phyloP scores from a whole-genome alignment of 352 stramenopile species.

The Globisporangium nodosum region DNA sequence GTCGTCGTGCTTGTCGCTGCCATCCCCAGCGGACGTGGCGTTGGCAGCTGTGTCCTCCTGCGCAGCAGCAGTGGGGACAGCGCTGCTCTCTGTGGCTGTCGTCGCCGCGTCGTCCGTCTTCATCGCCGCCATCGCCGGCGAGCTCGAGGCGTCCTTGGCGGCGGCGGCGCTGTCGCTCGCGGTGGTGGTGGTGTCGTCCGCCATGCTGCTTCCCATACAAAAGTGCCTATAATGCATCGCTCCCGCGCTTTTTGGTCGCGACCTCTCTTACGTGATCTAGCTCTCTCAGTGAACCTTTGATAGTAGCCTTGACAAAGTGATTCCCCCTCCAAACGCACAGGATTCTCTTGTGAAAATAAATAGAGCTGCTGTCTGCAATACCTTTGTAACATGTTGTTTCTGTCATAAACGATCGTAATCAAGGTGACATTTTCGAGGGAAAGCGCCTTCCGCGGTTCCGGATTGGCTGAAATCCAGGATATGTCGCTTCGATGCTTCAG shows the following conservation, averaged over 20 bases:
- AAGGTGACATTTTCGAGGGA: too few species aligned
- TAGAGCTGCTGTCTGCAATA: neutral
- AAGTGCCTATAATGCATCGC: neutral
- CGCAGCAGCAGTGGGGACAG: neutral
- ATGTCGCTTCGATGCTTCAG: too few species aligned
- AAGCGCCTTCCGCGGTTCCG: too few species aligned
- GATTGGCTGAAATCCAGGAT: too few species aligned
- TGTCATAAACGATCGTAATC: too few species aligned
- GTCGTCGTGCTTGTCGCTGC: neutral
- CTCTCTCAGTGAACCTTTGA: neutral
- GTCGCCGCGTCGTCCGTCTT: too few species aligned
- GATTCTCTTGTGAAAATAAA: neutral
- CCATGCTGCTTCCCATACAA: slow-evolving; percentile 7
- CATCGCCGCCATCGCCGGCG: neutral
- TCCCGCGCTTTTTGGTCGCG: slow-evolving; percentile 1
- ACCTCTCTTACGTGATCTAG: neutral
- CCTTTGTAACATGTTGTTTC: too few species aligned
- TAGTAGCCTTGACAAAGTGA: neutral
- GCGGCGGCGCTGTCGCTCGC: neutral
- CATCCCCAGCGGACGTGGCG: neutral
- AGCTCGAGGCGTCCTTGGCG: neutral
- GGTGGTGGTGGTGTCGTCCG: neutral
- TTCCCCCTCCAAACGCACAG: neutral
- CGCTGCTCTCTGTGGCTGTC: neutral
- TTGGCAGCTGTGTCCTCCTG: neutral